Base-by-base conservation (phyloP, 805 yeast species). In the Yarrowia sp. region DNA sequence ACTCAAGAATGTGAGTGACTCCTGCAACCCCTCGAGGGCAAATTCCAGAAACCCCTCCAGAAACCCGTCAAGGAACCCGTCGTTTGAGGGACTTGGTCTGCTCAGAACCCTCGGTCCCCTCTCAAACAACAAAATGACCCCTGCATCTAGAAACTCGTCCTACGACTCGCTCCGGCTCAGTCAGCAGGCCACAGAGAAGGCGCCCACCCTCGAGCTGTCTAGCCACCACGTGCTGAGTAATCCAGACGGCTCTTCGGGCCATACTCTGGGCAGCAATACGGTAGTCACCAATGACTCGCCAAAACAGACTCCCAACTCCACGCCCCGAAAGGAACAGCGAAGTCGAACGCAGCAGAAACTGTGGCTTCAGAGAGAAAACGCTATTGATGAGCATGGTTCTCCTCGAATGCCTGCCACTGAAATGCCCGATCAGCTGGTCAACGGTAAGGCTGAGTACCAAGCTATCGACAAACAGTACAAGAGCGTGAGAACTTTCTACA, bases 291-390 rank as follows among this genome's bases (percentile, higher is more conserved):
- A 16, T n/a, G 65, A 59, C 12, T 12, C 65, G 12, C 41, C 40
- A 12, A 41, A 45, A 16, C 32, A 59, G 11, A 45, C 50, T 1
- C 65, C 52, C 42, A 59, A 32, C 16, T 11, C 65, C 19, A 43
- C 65, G 7, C 52, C 65, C 10, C 50, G 52, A 22, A 59, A 45
- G 42, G 65, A 59, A 14, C 65, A 59, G 41, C 65, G 46, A 26
- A 59, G 52, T 8, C 66, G 97, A 78, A 90, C 97, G 0, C 97
- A 91, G 75, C 95, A 90, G 75, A 84, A 88, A 71, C 82, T 92
- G 65, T 91, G 97, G 97, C 79, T 91, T 42, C 97, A 75, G 48
- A 19, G 75, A 53, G 75, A 75, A 11, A 72, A 69, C 26, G 72
- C 70, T 9, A 70, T 69, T 56, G 69, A 63, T n/a, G 67, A 63